Evolutionary conservation across 495 filamentous ascomycete genomes (phyloP), one percentile per base, ranked within the genome.

Genomic region (Lasiosphaeria ovina): DNA sequence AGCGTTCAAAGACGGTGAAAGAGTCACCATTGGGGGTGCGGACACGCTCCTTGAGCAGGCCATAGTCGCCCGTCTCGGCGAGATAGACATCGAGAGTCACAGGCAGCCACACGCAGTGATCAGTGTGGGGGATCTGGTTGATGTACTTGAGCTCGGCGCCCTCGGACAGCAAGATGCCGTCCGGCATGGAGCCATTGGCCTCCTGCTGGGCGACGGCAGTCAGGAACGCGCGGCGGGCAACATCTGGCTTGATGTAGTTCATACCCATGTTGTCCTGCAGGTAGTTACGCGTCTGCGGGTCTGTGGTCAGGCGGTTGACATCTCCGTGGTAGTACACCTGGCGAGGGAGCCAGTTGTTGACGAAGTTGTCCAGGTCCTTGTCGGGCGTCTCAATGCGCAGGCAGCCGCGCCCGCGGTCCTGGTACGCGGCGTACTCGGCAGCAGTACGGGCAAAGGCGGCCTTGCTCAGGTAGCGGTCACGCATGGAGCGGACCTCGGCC

Each of bases 211-310:
- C 64, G 4, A 84, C 66, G 10, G 80, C 79, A 0, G 66, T 78
- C 49, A 83, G 17, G 55, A 84, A 76, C 32, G 80, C 75, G 17
- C 69, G 69, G 16, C 80, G 76, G 49, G 80, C 62, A 11, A 82
- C 78, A 2, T 75, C 65, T 1, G 81, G 79, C 60, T 79, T 76
- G 67, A 84, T 82, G 69, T 77, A 84, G 61, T 77, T 79, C 81
- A 84, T 84, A 59, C 81, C 81, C 81, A 84, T 83, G 67, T 82
- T 83, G 72, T 84, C 81, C 59, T 84, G 81, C 31, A 84, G 64
- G 66, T 83, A 84, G 66, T 84, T 84, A 31, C 81, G 77, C 16
- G 81, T 84, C 65, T 84, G 81, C 42, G 81, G 81, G 61, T 84
- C 81, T 0, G 81, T 83, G 36, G 80, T 83, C 54, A 84, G 63